Conservation (phyloP, 805 yeast genomes). For the Cyberlindnera suaveolens region DNA sequence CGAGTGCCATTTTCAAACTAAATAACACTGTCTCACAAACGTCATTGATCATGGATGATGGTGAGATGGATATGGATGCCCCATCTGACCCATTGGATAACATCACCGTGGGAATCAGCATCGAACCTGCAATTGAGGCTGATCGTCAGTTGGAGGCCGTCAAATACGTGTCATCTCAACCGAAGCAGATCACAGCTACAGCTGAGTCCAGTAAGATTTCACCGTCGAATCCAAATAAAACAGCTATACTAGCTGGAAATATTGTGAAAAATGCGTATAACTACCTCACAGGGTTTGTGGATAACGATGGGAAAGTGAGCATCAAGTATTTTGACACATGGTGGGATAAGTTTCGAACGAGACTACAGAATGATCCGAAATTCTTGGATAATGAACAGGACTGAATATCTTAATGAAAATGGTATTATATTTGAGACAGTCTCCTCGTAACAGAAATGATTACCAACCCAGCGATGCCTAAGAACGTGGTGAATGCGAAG, state of each 20-base stretch:
- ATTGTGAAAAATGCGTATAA: constrained; percentile 92
- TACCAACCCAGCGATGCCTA: not conserved
- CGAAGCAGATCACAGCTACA: constrained; percentile 12
- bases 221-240: constrained; percentile 20
- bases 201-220: not conserved
- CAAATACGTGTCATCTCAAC: constrained; percentile 6
- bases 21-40: constrained; percentile 38
- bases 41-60: constrained; percentile 43
- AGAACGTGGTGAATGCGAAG: constrained; percentile 13
- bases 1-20: constrained; percentile 86
- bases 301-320: constrained; percentile 71
- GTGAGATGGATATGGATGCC: constrained; percentile 44
- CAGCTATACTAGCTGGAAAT: constrained; percentile 71
- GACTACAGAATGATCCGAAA: constrained; percentile 73
- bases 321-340: constrained; percentile 85
- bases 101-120: constrained; percentile 75
- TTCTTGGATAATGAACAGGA: constrained; percentile 48
- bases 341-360: constrained; percentile 88
- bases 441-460: too few relatives aligned
- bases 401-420: not conserved
- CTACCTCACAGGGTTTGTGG: constrained; percentile 82
- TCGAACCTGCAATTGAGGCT: constrained; percentile 73
- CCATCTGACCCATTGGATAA: constrained; percentile 20
- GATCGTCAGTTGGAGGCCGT: constrained; percentile 45
- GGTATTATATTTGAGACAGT: too few relatives aligned